Evolutionary conservation across 169 alveolate genomes (phyloP).

Genomic region (Plasmodium sp.): DNA sequence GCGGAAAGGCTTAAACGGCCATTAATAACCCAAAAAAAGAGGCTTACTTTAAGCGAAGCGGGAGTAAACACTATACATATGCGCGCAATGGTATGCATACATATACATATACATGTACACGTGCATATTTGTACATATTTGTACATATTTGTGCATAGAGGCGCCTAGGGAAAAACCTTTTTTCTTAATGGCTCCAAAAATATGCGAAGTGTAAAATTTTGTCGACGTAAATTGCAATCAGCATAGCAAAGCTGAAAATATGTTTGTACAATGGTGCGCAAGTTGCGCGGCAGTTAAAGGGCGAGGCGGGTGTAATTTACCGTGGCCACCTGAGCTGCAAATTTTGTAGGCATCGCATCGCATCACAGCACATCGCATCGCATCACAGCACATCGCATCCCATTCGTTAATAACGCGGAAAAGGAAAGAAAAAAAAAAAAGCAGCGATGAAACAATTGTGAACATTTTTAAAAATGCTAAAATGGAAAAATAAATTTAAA

Average conservation of each 20-base stretch:
- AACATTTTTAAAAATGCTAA: background rate
- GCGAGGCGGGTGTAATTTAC: background rate
- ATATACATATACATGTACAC: background rate
- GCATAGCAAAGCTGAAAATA: background rate
- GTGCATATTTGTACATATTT: background rate
- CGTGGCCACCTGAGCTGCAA: background rate
- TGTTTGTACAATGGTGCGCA: background rate
- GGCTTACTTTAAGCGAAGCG: background rate
- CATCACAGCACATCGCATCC: background rate
- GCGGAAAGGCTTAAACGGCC: background rate
- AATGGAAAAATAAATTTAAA: background rate
- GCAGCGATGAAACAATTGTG: background rate
- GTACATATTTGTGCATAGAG: background rate
- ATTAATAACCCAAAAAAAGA: background rate
- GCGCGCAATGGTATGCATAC: background rate
- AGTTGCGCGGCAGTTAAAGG: background rate
- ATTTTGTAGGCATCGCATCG: constrained; percentile 2
- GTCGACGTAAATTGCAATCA: background rate
- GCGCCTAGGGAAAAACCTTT: background rate
- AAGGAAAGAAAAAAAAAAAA: background rate
- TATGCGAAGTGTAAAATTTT: background rate
- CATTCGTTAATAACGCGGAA: background rate
- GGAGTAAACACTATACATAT: background rate
- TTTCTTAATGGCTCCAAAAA: background rate
- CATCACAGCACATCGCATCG: background rate